Percentiles rank a stretch among this genome's conserved stretches.
Evolutionary conservation across 2,329 filamentous ascomycete genomes (phyloP).

Genomic region (Sporothrix luriei): DNA sequence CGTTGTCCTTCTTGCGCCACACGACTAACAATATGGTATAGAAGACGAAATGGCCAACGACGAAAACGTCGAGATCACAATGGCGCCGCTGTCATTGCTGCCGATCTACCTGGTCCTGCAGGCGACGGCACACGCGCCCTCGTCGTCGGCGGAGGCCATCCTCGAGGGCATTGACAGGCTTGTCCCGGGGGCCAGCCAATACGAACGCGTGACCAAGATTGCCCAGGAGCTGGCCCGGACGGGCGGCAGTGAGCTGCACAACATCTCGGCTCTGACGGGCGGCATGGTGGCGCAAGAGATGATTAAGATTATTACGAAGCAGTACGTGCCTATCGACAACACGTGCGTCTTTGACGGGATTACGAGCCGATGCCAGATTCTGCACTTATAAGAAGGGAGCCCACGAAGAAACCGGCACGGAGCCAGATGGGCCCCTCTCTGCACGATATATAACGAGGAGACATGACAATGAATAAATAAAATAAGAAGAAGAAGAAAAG

Average conservation of each 20-base stretch:
- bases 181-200: conserved; percentile 51
- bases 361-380: conserved; percentile 61
- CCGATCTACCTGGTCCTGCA: conserved; percentile 69
- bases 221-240: conserved; percentile 73
- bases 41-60: conserved; percentile 60
- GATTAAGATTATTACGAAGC: conserved; percentile 81
- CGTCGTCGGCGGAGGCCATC: conserved; percentile 57
- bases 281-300: conserved; percentile 96
- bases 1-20: background rate
- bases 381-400: conserved; percentile 49
- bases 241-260: conserved; percentile 85
- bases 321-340: conserved; percentile 72
- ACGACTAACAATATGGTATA: conserved; percentile 41
- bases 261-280: conserved; percentile 82
- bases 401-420: background rate
- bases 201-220: conserved; percentile 56
- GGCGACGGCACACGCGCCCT: conserved; percentile 53
- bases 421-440: background rate
- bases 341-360: conserved; percentile 72
- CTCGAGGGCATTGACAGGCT: conserved; percentile 49
- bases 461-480: conserved; percentile 5
- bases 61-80: conserved; percentile 52
- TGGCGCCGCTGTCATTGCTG: conserved; percentile 61
- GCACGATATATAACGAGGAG: conserved; percentile 18
- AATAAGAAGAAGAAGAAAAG: background rate